These are phyloP conservation scores for Mrakia blollopis DNA, from an alignment of 768 basidiomycete species.

Conservation along the genomic window DNA sequence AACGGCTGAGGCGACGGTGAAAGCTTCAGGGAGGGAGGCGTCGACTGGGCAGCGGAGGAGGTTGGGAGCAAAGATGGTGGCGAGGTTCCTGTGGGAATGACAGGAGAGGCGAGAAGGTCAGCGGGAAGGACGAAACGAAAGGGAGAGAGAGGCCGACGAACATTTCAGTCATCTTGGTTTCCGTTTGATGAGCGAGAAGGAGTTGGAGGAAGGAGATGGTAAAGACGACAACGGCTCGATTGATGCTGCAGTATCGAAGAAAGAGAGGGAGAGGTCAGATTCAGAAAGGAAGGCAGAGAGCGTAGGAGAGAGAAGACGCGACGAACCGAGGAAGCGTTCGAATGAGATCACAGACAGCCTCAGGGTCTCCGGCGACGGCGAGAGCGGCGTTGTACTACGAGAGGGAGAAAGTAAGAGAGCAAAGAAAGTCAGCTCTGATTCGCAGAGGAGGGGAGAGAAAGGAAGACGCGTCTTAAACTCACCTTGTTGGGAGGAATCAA, in stretches of 20 bases:
- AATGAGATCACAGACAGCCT: conserved; percentile 68
- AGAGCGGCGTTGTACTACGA: conserved; percentile 81
- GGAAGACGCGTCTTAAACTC: neutral
- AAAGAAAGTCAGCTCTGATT: neutral
- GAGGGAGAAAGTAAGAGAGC: neutral
- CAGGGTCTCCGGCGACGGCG: conserved; percentile 56
- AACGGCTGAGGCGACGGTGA: neutral
- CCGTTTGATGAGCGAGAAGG: conserved; percentile 6
- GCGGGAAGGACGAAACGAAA: neutral
- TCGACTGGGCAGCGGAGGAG: conserved; percentile 19
- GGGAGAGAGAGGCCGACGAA: neutral
- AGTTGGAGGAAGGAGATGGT: conserved; percentile 80
- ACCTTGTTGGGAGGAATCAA: conserved; percentile 68
- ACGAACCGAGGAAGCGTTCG: conserved; percentile 64
- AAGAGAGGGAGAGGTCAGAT: neutral
- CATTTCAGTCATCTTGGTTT: conserved; percentile 28
- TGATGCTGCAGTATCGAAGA: conserved; percentile 45
- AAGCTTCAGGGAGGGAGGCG: neutral
- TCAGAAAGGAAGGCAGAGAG: neutral
- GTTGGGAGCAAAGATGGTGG: conserved; percentile 28
- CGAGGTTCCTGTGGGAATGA: conserved; percentile 12
- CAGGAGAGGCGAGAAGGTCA: neutral
- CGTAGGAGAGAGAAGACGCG: neutral
- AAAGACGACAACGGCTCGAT: conserved; percentile 79
- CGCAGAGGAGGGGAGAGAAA: neutral